These are phyloP conservation scores for Dendrocalamus sinicus DNA, from an alignment of 176 grass and related monocot genomes.

Conservation along the genomic window DNA sequence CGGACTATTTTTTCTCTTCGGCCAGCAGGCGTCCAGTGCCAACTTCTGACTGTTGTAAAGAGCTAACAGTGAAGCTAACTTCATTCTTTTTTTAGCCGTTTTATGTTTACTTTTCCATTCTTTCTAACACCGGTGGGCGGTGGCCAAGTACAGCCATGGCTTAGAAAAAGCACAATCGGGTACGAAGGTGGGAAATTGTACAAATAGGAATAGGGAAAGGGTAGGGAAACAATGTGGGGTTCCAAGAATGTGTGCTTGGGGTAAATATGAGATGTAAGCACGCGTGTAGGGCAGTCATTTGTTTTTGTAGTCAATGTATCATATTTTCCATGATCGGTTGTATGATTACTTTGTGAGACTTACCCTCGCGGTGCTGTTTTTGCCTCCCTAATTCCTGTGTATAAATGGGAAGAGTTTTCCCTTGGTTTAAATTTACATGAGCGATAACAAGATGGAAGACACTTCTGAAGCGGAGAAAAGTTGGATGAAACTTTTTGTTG, in stretches of 20 bases:
- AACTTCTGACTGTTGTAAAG: constrained; percentile 54
- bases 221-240: constrained; percentile 9
- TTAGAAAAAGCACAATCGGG: constrained; percentile 18
- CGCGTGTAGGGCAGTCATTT: background rate
- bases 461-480: background rate
- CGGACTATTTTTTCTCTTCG: constrained; percentile 41
- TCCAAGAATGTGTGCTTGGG: constrained; percentile 27
- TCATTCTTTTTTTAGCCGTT: constrained; percentile 51
- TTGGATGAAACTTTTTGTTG: background rate
- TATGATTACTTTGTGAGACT: background rate
- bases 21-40: constrained; percentile 33
- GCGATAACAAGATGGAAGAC: background rate
- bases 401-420: background rate
- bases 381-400: background rate
- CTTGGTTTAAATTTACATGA: background rate
- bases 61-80: constrained; percentile 51
- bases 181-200: constrained; percentile 40
- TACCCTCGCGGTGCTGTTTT: background rate
- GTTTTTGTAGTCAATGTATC: constrained; percentile 34
- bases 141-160: constrained; percentile 50
- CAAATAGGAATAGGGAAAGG: constrained; percentile 40
- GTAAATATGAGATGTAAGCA: constrained; percentile 34
- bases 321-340: background rate
- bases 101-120: constrained; percentile 40
- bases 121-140: constrained; percentile 51